These are phyloP conservation scores for Cryomyces minteri DNA, from an alignment of 495 filamentous ascomycete species.

Conservation along the genomic window DNA sequence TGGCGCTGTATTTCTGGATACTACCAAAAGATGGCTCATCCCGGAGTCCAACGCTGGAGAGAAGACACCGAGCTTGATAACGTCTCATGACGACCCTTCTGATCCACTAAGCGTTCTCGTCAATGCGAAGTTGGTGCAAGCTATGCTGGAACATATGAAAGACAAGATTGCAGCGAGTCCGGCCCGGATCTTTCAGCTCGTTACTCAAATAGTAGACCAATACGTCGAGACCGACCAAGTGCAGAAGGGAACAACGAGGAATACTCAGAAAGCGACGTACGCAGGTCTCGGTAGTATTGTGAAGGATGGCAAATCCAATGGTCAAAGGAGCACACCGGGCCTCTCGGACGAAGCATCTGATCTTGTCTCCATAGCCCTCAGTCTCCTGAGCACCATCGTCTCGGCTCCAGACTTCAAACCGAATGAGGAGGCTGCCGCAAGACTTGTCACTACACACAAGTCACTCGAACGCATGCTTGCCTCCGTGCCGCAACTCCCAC, in stretches of 20 bases:
- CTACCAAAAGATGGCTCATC: slow-evolving; percentile 43
- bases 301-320: background rate
- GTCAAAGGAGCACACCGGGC: too few species aligned
- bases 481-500: background rate
- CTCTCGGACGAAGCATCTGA: slow-evolving; percentile 6
- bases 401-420: slow-evolving; percentile 7
- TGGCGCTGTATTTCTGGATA: slow-evolving; percentile 41
- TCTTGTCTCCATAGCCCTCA: slow-evolving; percentile 9
- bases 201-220: background rate
- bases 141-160: background rate
- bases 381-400: slow-evolving; percentile 8
- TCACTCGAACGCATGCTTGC: background rate
- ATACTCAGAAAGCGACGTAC: background rate
- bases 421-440: background rate
- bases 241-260: background rate
- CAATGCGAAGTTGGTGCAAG: background rate
- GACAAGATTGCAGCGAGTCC: background rate
- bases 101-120: background rate
- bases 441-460: background rate
- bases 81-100: background rate
- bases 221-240: background rate
- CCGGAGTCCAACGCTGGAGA: background rate
- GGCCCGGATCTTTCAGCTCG: background rate
- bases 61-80: background rate
- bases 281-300: background rate